phyloP scores from a whole-genome alignment of 208 protist genomes.

The Wallacemonas sp. region DNA sequence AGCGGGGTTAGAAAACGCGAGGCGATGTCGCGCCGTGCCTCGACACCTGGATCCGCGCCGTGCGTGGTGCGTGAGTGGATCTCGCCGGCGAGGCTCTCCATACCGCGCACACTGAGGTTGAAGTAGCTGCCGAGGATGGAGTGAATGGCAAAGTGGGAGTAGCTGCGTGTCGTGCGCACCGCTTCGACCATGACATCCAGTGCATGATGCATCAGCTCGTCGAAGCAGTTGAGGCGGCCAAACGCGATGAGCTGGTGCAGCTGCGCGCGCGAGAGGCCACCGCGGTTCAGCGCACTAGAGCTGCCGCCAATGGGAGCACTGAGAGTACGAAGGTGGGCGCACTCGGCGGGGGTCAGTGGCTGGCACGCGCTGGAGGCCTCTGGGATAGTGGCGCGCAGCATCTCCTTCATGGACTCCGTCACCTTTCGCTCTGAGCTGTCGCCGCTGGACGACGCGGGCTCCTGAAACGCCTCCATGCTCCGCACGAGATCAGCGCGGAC shows the following conservation, averaged over 20 bases:
- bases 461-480: neutral
- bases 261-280: conserved; percentile 28
- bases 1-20: conserved; percentile 6
- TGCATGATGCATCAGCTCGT: conserved; percentile 52
- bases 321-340: neutral
- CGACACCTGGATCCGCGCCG: neutral
- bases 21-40: neutral
- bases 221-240: conserved; percentile 56
- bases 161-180: conserved; percentile 37
- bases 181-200: conserved; percentile 61
- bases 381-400: conserved; percentile 3
- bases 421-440: neutral
- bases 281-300: conserved; percentile 30
- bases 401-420: neutral
- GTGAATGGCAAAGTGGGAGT: conserved; percentile 55
- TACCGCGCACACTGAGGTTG: conserved; percentile 32
- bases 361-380: neutral
- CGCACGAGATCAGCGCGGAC: conserved; percentile 3
- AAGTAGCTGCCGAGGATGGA: conserved; percentile 45
- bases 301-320: conserved; percentile 11
- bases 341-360: neutral
- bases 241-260: conserved; percentile 34
- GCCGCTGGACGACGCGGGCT: neutral
- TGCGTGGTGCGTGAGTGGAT: neutral
- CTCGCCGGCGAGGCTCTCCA: neutral